Base-by-base conservation (phyloP, 352 stramenopile genomes). In the Aphanomyces invadans region DNA sequence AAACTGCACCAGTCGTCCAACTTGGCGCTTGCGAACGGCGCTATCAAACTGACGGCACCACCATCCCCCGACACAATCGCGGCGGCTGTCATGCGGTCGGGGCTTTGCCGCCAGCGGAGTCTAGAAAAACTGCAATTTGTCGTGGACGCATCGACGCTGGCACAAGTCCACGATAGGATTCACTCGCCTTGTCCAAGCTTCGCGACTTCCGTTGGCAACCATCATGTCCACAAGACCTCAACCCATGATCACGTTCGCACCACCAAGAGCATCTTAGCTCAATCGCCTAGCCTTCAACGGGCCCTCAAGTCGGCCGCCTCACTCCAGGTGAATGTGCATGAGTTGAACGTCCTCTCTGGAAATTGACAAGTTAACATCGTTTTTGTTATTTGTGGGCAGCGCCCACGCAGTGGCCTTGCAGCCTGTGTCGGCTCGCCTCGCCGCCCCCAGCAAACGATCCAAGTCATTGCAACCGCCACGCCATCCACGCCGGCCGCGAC, bases 221-320 rank as follows among this genome's bases (percentile, higher is more conserved):
- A 5, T 55, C 28, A 15, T 15, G 5, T 7, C 48, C 28, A 55
- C 23, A 55, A 15, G 7, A 15, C 48, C 48, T 15, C 5, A 5
- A 5, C 21, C 52, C 12, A 60, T 17, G 33, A 19, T 9, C 15
- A 4, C 29, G 29, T 31, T 21, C 44, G 44, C 44, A 25, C 33
- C 9, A 32, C 15, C 55, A 7, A 63, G 12, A 11, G 17, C 28
- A 51, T 31, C 26, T 32, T 52, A 54, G n/a, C 33, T 19, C 55
- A 63, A 29, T 57, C 49, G 11, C 49, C 55, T n/a, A 63, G 55
- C 36, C 42, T 67, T 5, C 60, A 57, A 31, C 60, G 60, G 10
- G 60, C 60, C 4, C 33, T 67, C 28, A 44, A 60, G 42, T 38
- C 38, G 5, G 60, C 60, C 12, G 28, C 48, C 1, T 39, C 60